Evolutionary conservation across 441 rosid species (phyloP).

Genomic region (Eugenia klotzschiana): DNA sequence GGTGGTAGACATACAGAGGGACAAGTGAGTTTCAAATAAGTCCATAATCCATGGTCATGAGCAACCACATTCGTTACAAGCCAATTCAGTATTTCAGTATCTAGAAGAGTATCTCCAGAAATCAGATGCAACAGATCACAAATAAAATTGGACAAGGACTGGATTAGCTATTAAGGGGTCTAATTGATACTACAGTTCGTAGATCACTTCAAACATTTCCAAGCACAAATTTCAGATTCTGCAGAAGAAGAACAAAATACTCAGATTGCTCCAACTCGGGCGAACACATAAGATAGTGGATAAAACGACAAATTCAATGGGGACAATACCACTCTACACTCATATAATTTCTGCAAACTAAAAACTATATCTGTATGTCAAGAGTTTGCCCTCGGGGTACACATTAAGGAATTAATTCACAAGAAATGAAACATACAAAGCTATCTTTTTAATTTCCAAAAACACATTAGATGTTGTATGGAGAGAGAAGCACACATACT

Average conservation of each 20-base stretch:
- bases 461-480: background rate
- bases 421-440: background rate
- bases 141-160: background rate
- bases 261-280: background rate
- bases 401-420: background rate
- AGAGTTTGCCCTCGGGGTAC: background rate
- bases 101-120: background rate
- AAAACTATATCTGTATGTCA: background rate
- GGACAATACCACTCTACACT: background rate
- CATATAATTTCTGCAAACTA: background rate
- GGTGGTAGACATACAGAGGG: background rate
- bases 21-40: background rate
- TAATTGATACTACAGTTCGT: background rate
- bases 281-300: background rate
- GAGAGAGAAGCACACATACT: slow-evolving; percentile 34
- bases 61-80: background rate
- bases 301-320: background rate
- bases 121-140: background rate
- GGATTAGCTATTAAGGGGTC: background rate
- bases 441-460: background rate
- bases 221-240: background rate
- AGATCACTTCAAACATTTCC: background rate
- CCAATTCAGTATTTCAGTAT: background rate
- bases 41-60: background rate
- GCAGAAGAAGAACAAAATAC: background rate